A percentile compares a stretch with the other conserved stretches of the same genome.
Conservation (phyloP, 1,284 basidiomycete species). For the Wallemia hederae region DNA sequence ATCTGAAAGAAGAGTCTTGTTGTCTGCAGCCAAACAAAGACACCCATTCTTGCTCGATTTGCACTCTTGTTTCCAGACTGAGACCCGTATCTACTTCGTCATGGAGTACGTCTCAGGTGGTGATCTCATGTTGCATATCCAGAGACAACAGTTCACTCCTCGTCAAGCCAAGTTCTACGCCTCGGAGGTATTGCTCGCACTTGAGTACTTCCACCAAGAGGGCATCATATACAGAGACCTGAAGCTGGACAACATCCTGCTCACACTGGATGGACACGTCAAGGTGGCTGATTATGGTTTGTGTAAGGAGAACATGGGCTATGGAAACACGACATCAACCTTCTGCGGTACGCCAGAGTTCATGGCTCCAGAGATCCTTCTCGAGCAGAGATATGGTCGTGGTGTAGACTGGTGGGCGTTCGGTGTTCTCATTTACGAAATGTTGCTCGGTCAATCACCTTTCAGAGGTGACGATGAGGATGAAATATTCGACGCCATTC, state of each 20-base stretch:
- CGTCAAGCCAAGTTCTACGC: slow-evolving; percentile 91
- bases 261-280: slow-evolving; percentile 90
- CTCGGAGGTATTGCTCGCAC: slow-evolving; percentile 77
- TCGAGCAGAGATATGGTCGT: slow-evolving; percentile 90
- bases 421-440: slow-evolving; percentile 93
- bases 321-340: slow-evolving; percentile 82
- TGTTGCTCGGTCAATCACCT: slow-evolving; percentile 92
- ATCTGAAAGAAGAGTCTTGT: slow-evolving; percentile 93
- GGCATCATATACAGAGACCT: slow-evolving; percentile 82
- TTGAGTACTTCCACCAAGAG: slow-evolving; percentile 95
- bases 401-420: slow-evolving; percentile 99
- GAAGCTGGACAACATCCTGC: slow-evolving; percentile 91
- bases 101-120: slow-evolving; percentile 52
- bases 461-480: slow-evolving; percentile 99
- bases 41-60: slow-evolving; percentile 92
- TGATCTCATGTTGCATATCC: slow-evolving; percentile 54
- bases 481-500: slow-evolving; percentile 96
- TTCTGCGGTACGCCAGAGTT: slow-evolving; percentile 99
- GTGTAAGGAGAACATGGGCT: slow-evolving; percentile 99
- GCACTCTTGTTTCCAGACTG: slow-evolving; percentile 99
- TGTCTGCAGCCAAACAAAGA: slow-evolving; percentile 77
- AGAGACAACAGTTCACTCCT: slow-evolving; percentile 48
- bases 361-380: slow-evolving; percentile 98
- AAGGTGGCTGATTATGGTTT: slow-evolving; percentile 98
- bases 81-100: slow-evolving; percentile 72